Evolutionary conservation across 495 filamentous ascomycete species (phyloP), one percentile per base, ranked within the genome.

Genomic region (Eremomyces bilateralis): DNA sequence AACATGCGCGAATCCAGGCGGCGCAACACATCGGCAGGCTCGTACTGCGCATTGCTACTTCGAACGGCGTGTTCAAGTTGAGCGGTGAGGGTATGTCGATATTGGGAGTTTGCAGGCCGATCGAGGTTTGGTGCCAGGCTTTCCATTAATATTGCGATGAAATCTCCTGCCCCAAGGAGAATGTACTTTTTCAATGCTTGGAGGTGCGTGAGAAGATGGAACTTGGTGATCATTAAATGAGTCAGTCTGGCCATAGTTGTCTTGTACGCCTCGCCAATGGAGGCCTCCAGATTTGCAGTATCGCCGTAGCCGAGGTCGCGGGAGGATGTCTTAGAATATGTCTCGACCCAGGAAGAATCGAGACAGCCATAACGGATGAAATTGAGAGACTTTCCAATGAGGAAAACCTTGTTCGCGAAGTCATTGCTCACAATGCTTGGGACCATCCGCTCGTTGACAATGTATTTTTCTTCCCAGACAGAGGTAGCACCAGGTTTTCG

Each of bases 391-490:
- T 99, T 99, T 21, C 90, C 90, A 43, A 95, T 99, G 6, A 95
- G 59, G 43, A 94, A 95, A 15, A 94, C 76, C 47, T 93, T 93
- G 36, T 88, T 76, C 0, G 88, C 80, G 56, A 95, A 94, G 20
- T 92, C 80, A 33, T 72, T 65, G 3, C 79, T 84, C 30, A 94
- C 79, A 40, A 99, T 93, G 21, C 73, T 80, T 4, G 90, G 90
- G 15, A 93, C 71, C 75, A 94, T 85, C 11, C 66, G 58, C 37
- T 79, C 67, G 41, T 78, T 71, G 28, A 95, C 60, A 48, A 76
- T 75, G 60, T 95, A 99, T 48, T 99, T 95, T 49, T 88, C 80
- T 49, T 95, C 83, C 90, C 90, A 99, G 11, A 95, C 90, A 35
- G 79, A 90, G 15, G 77, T 80, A 12, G 80, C 79, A 30, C 65